Base-by-base conservation (phyloP, 179 eudicot genomes). In the Vitellaria paradoxa region DNA sequence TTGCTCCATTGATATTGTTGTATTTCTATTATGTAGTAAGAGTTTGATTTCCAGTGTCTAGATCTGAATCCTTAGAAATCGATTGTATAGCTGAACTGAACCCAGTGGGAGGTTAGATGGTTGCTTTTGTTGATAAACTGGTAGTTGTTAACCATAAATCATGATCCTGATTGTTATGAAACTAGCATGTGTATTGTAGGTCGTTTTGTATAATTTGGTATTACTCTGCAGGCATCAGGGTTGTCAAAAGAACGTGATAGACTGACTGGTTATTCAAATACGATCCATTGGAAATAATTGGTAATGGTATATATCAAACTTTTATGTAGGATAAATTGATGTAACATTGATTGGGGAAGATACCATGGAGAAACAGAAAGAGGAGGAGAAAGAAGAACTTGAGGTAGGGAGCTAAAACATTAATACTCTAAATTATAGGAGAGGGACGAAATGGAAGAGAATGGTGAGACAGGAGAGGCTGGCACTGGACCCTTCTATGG, bases 91-190 rank as follows among this genome's bases (percentile, higher is more conserved):
- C 37, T 21, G 37, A 21, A 62, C 66, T 37, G 23, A 17, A 67
- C 45, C n/a, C 70, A 67, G 4, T 67, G 70, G 47, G 47, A 7
- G 7, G 6, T 21, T 18, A 40, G 8, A 37, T 42, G 0, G 52
- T 67, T 67, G 66, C 52, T 40, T 65, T 4, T 55, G 14, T 60
- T 14, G 70, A 47, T 20, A 23, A 40, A 42, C 62, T 65, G 66
- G 14, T 56, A 40, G 52, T 65, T 14, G 56, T 23, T 70, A 49
- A 47, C 55, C 63, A 24, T 30, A 9, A 21, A 24, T 24, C 45
- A 15, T 64, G 42, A 60, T 30, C 56, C 64, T 60, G 71, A 52
- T 78, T 57, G n/a, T 13, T 55, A 30, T 30, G 12, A 63, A 63
- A 63, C 67, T 63, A 21, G 24, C 67, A 63, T 5, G 67, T 18